Base-by-base conservation (phyloP, 225 moss, liverwort and hornwort genomes). In the Marchantia paleacea region DNA sequence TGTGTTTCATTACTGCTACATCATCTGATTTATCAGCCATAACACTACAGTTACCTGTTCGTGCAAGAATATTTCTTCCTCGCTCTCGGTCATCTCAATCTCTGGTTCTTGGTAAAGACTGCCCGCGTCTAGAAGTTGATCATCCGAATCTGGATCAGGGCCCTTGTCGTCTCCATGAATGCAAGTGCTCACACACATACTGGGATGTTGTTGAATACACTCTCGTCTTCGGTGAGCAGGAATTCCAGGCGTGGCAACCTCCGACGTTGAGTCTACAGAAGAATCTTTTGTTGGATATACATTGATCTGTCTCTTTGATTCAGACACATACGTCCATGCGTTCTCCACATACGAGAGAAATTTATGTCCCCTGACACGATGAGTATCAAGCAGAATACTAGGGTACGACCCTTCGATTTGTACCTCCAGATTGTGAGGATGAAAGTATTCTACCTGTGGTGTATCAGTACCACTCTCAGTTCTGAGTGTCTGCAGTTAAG, bases 401-500 rank as follows among this genome's bases (percentile, higher is more conserved):
- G 96, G 96, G 77, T 97, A 97, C 47, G 90, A 87, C 9, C 96
- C 96, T 82, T 97, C 96, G 65, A 94, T 90, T 65, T 81, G 57
- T 24, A 93, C 7, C 31, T 81, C 86, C 49, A 93, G 78, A 64
- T 80, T 85, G 0, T 91, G 83, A 20, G 96, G 92, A 70, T 84
- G 82, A 88, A 93, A 94, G 82, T 97, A 92, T 15, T 92, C 93
- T 75, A 92, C 87, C 91, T 91, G 89, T 1, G 84, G 3, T 19
- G 39, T 22, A n/a, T 7, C 30, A 30, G 60, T 10, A 28, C 28
- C 55, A 29, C 9, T 69, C 31, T 69, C 7, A 67, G 12, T 67
- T 39, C 39, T 39, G 26, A 67, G 13, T 29, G 30, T 67, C 25
- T 67, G 67, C 67, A 28, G 67, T 29, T 2, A 39, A 2, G 39